Conservation (phyloP, 2,329 filamentous ascomycete genomes). For the Ramularia endophylla region DNA sequence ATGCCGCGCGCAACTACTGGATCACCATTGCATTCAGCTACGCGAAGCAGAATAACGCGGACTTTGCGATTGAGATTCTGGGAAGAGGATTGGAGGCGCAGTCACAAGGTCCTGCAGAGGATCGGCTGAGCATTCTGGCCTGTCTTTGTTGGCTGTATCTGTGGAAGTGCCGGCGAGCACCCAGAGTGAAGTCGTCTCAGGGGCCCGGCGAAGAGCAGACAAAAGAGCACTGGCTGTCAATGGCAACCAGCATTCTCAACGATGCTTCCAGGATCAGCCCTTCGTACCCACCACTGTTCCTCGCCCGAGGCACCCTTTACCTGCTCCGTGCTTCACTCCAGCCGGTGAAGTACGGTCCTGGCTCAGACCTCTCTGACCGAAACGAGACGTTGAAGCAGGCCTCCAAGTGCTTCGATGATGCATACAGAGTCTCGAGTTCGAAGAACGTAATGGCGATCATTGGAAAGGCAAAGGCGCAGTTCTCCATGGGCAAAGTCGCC, state of each 20-base stretch:
- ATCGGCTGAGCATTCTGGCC: slow-evolving; percentile 77
- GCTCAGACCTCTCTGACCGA: slow-evolving; percentile 61
- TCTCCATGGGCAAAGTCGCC: slow-evolving; percentile 76
- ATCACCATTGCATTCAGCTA: slow-evolving; percentile 97
- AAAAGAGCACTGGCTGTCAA: slow-evolving; percentile 87
- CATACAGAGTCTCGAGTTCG: slow-evolving; percentile 73
- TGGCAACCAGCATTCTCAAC: slow-evolving; percentile 86
- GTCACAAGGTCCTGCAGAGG: slow-evolving; percentile 58
- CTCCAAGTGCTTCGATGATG: slow-evolving; percentile 91
- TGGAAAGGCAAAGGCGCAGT: slow-evolving; percentile 81
- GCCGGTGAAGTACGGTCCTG: slow-evolving; percentile 62
- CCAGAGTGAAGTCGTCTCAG: slow-evolving; percentile 55
- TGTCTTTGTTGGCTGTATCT: slow-evolving; percentile 89
- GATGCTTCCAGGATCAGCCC: slow-evolving; percentile 94
- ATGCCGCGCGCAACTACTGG: slow-evolving; percentile 88
- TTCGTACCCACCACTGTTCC: slow-evolving; percentile 81
- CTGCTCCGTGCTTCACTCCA: slow-evolving; percentile 83
- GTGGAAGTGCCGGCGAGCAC: slow-evolving; percentile 79
- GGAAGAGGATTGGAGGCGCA: slow-evolving; percentile 70
- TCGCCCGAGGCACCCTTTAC: slow-evolving; percentile 83
- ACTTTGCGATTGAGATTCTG: slow-evolving; percentile 68
- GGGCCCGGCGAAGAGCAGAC: slow-evolving; percentile 69
- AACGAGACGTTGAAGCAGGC: slow-evolving; percentile 78
- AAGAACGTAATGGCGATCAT: slow-evolving; percentile 90
- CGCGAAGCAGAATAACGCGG: slow-evolving; percentile 89